Conservation (phyloP, 2,329 filamentous ascomycete species). For the Aspergillus intermedius region DNA sequence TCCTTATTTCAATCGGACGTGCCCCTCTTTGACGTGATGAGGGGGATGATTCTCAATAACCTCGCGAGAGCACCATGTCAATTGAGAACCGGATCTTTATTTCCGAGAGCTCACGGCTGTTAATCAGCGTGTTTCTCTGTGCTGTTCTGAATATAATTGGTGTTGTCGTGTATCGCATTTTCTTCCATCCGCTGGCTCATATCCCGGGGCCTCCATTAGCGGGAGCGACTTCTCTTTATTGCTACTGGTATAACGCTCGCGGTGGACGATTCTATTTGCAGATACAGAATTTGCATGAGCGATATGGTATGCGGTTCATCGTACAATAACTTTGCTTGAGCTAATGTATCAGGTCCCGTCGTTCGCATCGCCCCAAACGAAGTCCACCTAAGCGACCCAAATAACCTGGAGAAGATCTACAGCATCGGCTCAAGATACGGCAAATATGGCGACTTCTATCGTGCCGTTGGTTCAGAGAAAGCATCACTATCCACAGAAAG, state of each 20-base stretch:
- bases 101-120: not conserved
- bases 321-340: too few relatives aligned
- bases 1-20: too few relatives aligned
- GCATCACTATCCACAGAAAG: slow-evolving; percentile 25
- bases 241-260: slow-evolving; percentile 21
- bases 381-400: slow-evolving; percentile 22
- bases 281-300: slow-evolving; percentile 18
- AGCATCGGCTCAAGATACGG: slow-evolving; percentile 17
- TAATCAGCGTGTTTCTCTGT: not conserved
- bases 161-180: slow-evolving; percentile 18
- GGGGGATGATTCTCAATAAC: too few relatives aligned
- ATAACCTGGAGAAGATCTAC: slow-evolving; percentile 21
- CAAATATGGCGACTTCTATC: slow-evolving; percentile 21
- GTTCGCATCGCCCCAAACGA: slow-evolving; percentile 24
- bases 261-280: slow-evolving; percentile 18
- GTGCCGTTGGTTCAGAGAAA: slow-evolving; percentile 18
- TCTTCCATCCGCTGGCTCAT: slow-evolving; percentile 23
- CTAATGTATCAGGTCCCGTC: slow-evolving; percentile 19
- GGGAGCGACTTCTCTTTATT: slow-evolving; percentile 12
- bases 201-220: slow-evolving; percentile 23
- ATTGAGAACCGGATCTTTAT: not conserved
- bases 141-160: not conserved
- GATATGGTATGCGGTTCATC: slow-evolving; percentile 16
- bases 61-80: not conserved
- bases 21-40: too few relatives aligned